Percentiles rank a stretch among this genome's conserved stretches.
phyloP scores from a whole-genome alignment of 768 basidiomycete species.

The Boletellus emodensis region DNA sequence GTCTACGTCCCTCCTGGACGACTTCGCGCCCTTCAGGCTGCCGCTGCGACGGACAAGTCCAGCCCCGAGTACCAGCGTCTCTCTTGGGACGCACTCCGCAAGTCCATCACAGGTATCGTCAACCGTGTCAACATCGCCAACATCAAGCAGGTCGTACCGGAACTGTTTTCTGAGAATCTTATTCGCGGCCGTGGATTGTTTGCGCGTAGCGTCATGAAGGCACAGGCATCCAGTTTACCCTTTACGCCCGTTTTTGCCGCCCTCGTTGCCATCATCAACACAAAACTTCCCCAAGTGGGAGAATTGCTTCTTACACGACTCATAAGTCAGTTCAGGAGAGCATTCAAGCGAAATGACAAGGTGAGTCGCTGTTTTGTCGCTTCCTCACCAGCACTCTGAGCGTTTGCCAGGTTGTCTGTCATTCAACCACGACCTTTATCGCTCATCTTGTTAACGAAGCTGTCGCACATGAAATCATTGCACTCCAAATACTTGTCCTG shows the following conservation, averaged over 20 bases:
- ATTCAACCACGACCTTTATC: conserved; percentile 88
- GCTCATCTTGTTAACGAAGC: conserved; percentile 91
- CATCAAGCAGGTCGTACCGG: conserved; percentile 90
- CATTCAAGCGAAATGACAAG: conserved; percentile 98
- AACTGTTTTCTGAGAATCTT: conserved; percentile 91
- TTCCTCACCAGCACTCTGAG: not conserved
- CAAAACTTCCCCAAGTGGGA: conserved; percentile 94
- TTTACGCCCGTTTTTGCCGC: conserved; percentile 98
- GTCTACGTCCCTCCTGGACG: conserved; percentile 97
- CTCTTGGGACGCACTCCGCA: conserved; percentile 96
- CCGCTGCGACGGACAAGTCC: conserved; percentile 76
- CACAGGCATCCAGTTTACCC: conserved; percentile 93
- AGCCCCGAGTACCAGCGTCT: conserved; percentile 90
- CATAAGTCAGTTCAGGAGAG: conserved; percentile 90
- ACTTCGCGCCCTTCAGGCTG: conserved; percentile 82
- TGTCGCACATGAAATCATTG: conserved; percentile 91
- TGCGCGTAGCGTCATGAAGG: conserved; percentile 94
- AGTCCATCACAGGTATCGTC: conserved; percentile 98
- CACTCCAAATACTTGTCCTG: conserved; percentile 93
- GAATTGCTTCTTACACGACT: conserved; percentile 86
- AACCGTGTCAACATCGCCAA: conserved; percentile 97
- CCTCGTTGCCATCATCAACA: conserved; percentile 91
- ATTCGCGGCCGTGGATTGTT: conserved; percentile 92
- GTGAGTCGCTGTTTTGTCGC: conserved; percentile 39
- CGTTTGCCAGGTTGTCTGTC: conserved; percentile 74